Evolutionary conservation across 129 eudicot species (phyloP).

Genomic region (Saposhnikovia divaricata): DNA sequence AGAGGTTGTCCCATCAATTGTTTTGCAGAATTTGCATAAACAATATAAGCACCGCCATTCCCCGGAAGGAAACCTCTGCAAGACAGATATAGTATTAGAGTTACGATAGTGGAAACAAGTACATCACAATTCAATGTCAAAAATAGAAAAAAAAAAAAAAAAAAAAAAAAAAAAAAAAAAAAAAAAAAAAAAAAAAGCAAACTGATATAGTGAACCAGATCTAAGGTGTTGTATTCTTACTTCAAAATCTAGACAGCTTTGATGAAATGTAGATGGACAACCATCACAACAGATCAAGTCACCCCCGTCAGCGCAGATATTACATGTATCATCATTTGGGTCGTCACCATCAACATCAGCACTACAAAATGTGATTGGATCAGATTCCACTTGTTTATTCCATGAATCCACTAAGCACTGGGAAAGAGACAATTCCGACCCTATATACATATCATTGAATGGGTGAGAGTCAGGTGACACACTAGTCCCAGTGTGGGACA

Average conservation of each 20-base stretch:
- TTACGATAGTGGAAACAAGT: not conserved
- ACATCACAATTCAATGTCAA: not conserved
- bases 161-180: not conserved
- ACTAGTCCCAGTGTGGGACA: conserved; percentile 46
- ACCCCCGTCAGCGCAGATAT: conserved; percentile 94
- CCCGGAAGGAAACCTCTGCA: conserved; percentile 78
- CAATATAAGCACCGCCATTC: conserved; percentile 83
- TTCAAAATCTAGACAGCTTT: conserved; percentile 56
- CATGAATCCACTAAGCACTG: conserved; percentile 66
- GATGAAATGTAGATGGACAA: conserved; percentile 95
- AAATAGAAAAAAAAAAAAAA: not conserved
- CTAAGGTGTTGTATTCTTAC: conserved; percentile 27
- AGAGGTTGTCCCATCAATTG: conserved; percentile 25
- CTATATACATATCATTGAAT: conserved; percentile 46
- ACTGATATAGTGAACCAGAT: not conserved
- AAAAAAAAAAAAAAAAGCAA: not conserved
- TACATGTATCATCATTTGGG: conserved; percentile 91
- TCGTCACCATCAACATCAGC: conserved; percentile 66
- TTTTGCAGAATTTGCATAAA: conserved; percentile 81
- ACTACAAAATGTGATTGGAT: conserved; percentile 26
- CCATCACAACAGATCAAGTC: conserved; percentile 88
- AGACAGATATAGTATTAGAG: conserved; percentile 13
- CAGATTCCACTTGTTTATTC: conserved; percentile 54
- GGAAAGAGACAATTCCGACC: conserved; percentile 47
- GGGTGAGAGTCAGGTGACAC: conserved; percentile 25